Base-by-base conservation (phyloP, 257 asterid genomes). In the Avicennia marina region DNA sequence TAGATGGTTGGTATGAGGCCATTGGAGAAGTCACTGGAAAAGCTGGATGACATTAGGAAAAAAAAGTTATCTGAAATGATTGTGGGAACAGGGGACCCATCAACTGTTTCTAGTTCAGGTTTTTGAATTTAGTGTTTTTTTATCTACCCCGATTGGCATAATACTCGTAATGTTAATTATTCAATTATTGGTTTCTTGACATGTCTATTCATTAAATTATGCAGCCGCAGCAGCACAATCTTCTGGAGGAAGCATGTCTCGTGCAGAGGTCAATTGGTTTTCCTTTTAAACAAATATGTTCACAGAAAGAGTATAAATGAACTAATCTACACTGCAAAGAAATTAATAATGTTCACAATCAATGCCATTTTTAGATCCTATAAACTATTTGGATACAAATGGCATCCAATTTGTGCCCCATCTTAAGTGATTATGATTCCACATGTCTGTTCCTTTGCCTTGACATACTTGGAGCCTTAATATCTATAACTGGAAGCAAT, bases 1-100 rank as follows among this genome's bases (percentile, higher is more conserved):
- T 75, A 90, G 97, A 74, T 78, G 77, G 99, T 89, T 74, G 96
- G 99, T 63, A 93, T 89, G 96, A 80, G 99, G 73, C 97, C 99
- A 42, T 72, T 93, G 79, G 99, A 93, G 68, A 93, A 79, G 81
- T 81, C 94, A 3, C 65, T 89, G 67, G 96, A 89, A 70, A 93
- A 93, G 78, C 82, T 93, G 59, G 99, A 93, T 49, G 99, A 93
- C 53, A 81, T 93, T 49, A 82, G 95, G 75, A 81, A 76, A 78
- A 93, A 93, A 77, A 93, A 89, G 71, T 70, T 93, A 57, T 84
- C 99, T 11, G 99, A 93, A 75, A 86, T 93, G 99, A 93, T 93
- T 72, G 96, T 77, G 70, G 82, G 87, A 36, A 70, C 83, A 31
- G 90, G 85, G 60, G 95, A 81, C 59, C 69, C 72, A 34, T 62